Evolutionary conservation across 768 basidiomycete genomes (phyloP), one percentile per base, ranked within the genome.

Genomic region (Mycena albidolilacea): DNA sequence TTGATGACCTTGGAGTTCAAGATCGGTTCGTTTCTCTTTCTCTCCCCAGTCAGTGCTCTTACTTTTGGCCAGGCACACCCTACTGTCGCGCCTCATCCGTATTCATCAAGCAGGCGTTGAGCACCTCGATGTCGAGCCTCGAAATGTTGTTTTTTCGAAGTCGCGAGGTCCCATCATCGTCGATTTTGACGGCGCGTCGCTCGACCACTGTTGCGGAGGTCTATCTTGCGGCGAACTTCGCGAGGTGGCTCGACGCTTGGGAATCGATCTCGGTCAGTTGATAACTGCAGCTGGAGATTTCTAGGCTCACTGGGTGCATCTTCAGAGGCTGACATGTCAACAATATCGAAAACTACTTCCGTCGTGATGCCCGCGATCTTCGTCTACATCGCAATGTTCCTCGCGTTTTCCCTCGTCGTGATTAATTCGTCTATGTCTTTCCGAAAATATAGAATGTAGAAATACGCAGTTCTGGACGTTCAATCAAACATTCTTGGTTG

Each of bases 231-330:
- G n/a, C 37, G 59, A 69, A 17, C 60, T 69, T 35, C 67, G 58
- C 43, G 46, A 60, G 60, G 5, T 69, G 14, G 67, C 67, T 23
- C 5, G 59, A 21, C 12, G 50, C 46, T n/a, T 69, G 37, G 59
- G 50, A 52, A 14, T 69, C 15, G 15, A 69, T 62, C 67, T 69
- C 23, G 67, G 67, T 54, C 57, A 59, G 66, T 59, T 44, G 38
- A 58, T 30, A 30, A 30, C 30, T 30, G 30, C 30, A 30, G 30
- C 30, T 30, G 30, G 30, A 30, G 30, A 30, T 30, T 30, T 30
- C 30, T 3, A 30, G 30, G 30, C 30, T 30, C 30, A 30, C 30
- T 30, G 30, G 30, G 30, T 30, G 30, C 30, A 30, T 30, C 30
- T 30, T 30, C 30, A 30, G 30, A 30, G 30, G 30, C 30, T 30